Evolutionary conservation across 805 yeast genomes (phyloP).

Genomic region (Starmerella geochares): DNA sequence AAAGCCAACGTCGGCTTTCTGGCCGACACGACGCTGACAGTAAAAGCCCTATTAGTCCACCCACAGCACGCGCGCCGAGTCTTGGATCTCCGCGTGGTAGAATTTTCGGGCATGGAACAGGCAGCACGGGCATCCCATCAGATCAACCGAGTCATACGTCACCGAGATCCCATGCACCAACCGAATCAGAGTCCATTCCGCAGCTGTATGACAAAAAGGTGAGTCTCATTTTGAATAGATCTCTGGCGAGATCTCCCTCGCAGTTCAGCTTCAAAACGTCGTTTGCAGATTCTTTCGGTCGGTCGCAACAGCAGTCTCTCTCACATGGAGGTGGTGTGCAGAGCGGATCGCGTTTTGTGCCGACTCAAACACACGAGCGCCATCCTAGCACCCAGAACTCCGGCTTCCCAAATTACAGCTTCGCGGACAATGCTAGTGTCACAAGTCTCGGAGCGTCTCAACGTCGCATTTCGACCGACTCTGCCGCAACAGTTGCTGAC

Average conservation of each 20-base stretch:
- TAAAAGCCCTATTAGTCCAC: background rate
- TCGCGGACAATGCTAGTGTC: constrained; percentile 3
- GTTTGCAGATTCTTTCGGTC: constrained; percentile 53
- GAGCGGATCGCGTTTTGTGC: background rate
- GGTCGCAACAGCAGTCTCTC: constrained; percentile 3
- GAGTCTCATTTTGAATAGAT: constrained; percentile 59
- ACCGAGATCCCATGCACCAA: constrained; percentile 11
- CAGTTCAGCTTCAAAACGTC: constrained; percentile 68
- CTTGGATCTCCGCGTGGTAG: background rate
- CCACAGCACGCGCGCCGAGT: background rate
- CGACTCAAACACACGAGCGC: constrained; percentile 5
- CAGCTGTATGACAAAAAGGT: constrained; percentile 72
- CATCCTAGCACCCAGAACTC: constrained; percentile 8
- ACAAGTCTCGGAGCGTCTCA: background rate
- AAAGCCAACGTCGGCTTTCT: background rate
- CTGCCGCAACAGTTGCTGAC: constrained; percentile 10
- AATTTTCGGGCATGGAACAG: too few species aligned
- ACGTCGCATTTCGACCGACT: constrained; percentile 8
- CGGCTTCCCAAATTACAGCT: background rate
- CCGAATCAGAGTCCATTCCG: constrained; percentile 37
- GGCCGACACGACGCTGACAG: background rate
- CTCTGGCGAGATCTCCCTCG: constrained; percentile 63
- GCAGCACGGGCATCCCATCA: background rate
- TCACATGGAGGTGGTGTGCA: background rate
- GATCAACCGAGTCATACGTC: background rate